These are phyloP conservation scores for Eutrema salsugineum DNA, from an alignment of 441 rosid genomes.

Conservation along the genomic window DNA sequence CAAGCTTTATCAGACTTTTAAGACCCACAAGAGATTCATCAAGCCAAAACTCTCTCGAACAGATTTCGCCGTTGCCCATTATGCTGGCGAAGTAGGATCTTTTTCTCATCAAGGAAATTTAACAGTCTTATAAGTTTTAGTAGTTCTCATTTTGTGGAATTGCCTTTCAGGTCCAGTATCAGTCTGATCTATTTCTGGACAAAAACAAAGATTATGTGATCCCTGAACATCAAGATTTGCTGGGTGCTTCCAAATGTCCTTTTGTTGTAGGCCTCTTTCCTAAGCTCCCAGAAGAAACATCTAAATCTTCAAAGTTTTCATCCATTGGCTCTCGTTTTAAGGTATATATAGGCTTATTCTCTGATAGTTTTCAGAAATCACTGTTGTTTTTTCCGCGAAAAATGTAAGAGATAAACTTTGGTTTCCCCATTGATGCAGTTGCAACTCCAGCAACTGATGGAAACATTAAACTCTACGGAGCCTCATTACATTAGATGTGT, in stretches of 20 bases:
- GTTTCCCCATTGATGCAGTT: constrained; percentile 51
- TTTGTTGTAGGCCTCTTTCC: constrained; percentile 95
- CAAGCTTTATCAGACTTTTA: constrained; percentile 95
- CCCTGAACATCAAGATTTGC: constrained; percentile 91
- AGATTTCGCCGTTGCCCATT: constrained; percentile 82
- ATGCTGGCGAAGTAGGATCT: constrained; percentile 90
- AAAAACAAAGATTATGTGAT: constrained; percentile 98
- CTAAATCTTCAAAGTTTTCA: constrained; percentile 93
- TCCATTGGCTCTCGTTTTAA: constrained; percentile 98
- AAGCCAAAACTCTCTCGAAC: constrained; percentile 98
- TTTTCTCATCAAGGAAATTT: neutral
- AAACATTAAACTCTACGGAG: constrained; percentile 89
- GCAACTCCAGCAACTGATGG: constrained; percentile 91
- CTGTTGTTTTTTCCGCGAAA: too few species aligned
- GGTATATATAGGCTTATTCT: constrained; percentile 40
- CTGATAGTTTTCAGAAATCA: neutral
- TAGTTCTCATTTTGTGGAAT: too few species aligned
- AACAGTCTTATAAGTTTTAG: too few species aligned
- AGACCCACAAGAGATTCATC: constrained; percentile 79
- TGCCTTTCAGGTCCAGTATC: constrained; percentile 77
- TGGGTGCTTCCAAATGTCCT: constrained; percentile 68
- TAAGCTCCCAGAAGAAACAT: constrained; percentile 77
- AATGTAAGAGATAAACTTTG: constrained; percentile 4
- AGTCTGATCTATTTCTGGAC: constrained; percentile 91
- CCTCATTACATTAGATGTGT: constrained; percentile 99